These are phyloP conservation scores for Candolleomyces eurysporus DNA, from an alignment of 768 basidiomycete species.

Conservation along the genomic window DNA sequence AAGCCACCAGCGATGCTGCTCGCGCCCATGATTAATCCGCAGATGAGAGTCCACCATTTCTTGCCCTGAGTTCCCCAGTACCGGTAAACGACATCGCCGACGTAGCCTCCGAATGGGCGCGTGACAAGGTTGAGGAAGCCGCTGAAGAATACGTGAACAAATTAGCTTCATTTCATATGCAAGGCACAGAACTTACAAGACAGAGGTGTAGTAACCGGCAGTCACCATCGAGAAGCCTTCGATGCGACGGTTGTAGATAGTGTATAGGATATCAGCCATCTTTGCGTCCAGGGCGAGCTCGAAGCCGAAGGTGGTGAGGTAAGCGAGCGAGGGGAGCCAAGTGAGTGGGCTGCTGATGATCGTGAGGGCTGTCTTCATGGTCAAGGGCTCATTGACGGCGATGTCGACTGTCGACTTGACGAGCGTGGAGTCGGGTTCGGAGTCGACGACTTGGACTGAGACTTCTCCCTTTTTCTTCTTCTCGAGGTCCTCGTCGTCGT, in stretches of 20 bases:
- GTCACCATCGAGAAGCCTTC: constrained; percentile 43
- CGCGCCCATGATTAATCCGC: constrained; percentile 45
- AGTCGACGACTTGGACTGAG: constrained; percentile 18
- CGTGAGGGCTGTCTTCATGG: constrained; percentile 24
- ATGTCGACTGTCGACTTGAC: constrained; percentile 35
- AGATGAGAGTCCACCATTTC: constrained; percentile 43
- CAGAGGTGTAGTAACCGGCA: constrained; percentile 49
- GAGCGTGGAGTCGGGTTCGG: constrained; percentile 12
- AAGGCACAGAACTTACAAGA: constrained; percentile 16
- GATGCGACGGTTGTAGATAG: constrained; percentile 31
- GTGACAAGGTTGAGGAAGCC: constrained; percentile 53
- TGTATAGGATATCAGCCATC: constrained; percentile 45
- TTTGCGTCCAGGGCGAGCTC: constrained; percentile 58
- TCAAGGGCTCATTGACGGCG: constrained; percentile 45
- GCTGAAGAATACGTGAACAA: constrained; percentile 19
- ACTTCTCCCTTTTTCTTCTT: constrained; percentile 25
- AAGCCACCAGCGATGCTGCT: constrained; percentile 45
- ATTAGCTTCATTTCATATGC: constrained; percentile 2
- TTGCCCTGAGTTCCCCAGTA: constrained; percentile 42
- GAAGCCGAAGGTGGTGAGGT: constrained; percentile 55
- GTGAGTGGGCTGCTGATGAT: constrained; percentile 44
- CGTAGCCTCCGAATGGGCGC: constrained; percentile 47
- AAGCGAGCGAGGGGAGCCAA: constrained; percentile 54
- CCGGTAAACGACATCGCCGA: constrained; percentile 46
- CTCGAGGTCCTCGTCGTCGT: constrained; percentile 2